Evolutionary conservation across 805 yeast genomes (phyloP).

Genomic region (Zygosaccharomyces kombuchaensis): DNA sequence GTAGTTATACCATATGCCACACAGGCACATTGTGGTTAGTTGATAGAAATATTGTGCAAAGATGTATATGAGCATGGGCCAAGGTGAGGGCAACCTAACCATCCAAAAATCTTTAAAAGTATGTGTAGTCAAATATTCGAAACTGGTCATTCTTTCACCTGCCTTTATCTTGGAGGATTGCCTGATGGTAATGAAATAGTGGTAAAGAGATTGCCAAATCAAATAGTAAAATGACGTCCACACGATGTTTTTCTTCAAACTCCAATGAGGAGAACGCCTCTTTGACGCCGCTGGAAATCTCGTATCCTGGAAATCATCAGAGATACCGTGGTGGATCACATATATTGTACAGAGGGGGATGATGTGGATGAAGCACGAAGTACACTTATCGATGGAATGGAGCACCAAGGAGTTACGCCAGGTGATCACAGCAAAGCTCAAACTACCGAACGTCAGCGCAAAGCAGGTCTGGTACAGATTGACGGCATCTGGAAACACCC

Average conservation of each 20-base stretch:
- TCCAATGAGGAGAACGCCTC: constrained; percentile 58
- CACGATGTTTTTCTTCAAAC: constrained; percentile 47
- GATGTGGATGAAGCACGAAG: constrained; percentile 85
- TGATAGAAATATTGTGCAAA: constrained; percentile 85
- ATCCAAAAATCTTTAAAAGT: constrained; percentile 67
- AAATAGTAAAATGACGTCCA: constrained; percentile 81
- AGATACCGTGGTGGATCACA: constrained; percentile 77
- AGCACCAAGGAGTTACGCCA: constrained; percentile 93
- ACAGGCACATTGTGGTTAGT: constrained; percentile 75
- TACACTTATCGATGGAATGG: constrained; percentile 88
- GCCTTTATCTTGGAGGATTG: constrained; percentile 74
- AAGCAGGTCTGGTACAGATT: constrained; percentile 77
- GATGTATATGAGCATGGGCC: constrained; percentile 85
- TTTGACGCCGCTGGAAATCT: constrained; percentile 78
- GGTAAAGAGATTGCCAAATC: constrained; percentile 86
- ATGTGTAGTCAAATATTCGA: constrained; percentile 73
- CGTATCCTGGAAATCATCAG: constrained; percentile 42
- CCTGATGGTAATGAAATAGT: constrained; percentile 83
- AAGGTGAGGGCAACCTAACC: constrained; percentile 80
- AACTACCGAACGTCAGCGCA: constrained; percentile 82
- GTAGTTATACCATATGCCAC: constrained; percentile 82
- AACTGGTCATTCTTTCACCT: constrained; percentile 77
- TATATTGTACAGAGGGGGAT: constrained; percentile 87
- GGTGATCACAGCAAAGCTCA: constrained; percentile 89
- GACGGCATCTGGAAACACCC: constrained; percentile 75